phyloP scores from a whole-genome alignment of 1,284 basidiomycete genomes.

The Trichosporon asahii region DNA sequence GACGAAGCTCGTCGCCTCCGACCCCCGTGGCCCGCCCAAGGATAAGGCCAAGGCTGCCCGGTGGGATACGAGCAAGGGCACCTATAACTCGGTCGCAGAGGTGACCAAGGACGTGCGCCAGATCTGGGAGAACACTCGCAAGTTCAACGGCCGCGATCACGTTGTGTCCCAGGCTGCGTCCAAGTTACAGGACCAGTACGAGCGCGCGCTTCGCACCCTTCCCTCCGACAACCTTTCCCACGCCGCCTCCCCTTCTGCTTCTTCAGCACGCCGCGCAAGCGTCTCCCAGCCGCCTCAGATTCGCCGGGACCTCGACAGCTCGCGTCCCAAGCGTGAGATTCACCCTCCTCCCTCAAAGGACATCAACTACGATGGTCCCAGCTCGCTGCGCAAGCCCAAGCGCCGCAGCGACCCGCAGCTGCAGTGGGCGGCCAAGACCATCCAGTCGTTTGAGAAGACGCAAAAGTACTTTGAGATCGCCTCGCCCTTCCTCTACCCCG shows the following conservation, averaged over 20 bases:
- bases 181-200: constrained; percentile 77
- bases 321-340: constrained; percentile 94
- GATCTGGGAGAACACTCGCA: constrained; percentile 82
- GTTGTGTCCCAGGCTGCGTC: constrained; percentile 73
- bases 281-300: constrained; percentile 47
- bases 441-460: constrained; percentile 69
- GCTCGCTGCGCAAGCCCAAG: constrained; percentile 52
- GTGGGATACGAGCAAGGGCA: constrained; percentile 59
- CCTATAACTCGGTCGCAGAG: constrained; percentile 69
- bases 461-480: constrained; percentile 73
- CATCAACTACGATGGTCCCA: constrained; percentile 69
- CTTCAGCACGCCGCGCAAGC: constrained; percentile 35
- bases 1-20: constrained; percentile 73
- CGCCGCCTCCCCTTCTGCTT: constrained; percentile 25
- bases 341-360: constrained; percentile 93
- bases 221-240: constrained; percentile 57
- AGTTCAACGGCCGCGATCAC: constrained; percentile 92
- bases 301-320: constrained; percentile 55
- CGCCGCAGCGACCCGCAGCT: constrained; percentile 77
- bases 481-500: constrained; percentile 86
- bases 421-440: constrained; percentile 66
- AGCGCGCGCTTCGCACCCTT: constrained; percentile 77
- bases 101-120: constrained; percentile 77
- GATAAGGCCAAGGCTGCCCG: constrained; percentile 59
- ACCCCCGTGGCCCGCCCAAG: constrained; percentile 56